Conservation (phyloP, 1,284 basidiomycete species). For the Ustilago cynodontis region DNA sequence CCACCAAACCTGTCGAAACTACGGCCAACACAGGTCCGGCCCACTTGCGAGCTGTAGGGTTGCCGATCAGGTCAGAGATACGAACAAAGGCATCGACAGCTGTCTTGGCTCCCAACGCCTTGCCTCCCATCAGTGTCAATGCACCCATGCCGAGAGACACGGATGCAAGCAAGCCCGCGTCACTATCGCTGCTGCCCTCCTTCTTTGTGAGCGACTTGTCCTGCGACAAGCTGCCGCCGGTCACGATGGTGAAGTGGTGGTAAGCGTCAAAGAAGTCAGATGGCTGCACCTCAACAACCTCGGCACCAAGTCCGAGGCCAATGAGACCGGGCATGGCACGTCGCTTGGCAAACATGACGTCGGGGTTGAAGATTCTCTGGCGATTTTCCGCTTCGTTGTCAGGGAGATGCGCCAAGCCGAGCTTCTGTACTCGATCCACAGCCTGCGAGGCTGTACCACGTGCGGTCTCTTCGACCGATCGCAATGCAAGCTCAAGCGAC, state of each 20-base stretch:
- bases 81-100: conserved; percentile 64
- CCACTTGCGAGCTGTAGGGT: conserved; percentile 87
- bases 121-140: conserved; percentile 85
- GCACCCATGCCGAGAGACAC: conserved; percentile 75
- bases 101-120: conserved; percentile 77
- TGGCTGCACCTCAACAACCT: conserved; percentile 70
- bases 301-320: conserved; percentile 59
- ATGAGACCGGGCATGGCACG: conserved; percentile 69
- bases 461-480: conserved; percentile 85
- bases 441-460: conserved; percentile 78
- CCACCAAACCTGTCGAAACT: conserved; percentile 78
- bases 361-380: conserved; percentile 86
- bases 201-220: conserved; percentile 55
- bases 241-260: conserved; percentile 72
- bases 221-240: conserved; percentile 58
- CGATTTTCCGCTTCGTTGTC: conserved; percentile 60
- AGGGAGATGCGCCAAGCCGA: conserved; percentile 86
- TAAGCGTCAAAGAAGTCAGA: conserved; percentile 90
- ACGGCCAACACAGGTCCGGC: conserved; percentile 85
- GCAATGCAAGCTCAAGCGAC: conserved; percentile 85
- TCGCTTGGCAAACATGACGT: conserved; percentile 89
- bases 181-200: conserved; percentile 74
- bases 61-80: conserved; percentile 78
- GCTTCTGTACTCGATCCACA: conserved; percentile 77
- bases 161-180: conserved; percentile 49